phyloP scores from a whole-genome alignment of 345 rosid species.

The Populus davidiana region DNA sequence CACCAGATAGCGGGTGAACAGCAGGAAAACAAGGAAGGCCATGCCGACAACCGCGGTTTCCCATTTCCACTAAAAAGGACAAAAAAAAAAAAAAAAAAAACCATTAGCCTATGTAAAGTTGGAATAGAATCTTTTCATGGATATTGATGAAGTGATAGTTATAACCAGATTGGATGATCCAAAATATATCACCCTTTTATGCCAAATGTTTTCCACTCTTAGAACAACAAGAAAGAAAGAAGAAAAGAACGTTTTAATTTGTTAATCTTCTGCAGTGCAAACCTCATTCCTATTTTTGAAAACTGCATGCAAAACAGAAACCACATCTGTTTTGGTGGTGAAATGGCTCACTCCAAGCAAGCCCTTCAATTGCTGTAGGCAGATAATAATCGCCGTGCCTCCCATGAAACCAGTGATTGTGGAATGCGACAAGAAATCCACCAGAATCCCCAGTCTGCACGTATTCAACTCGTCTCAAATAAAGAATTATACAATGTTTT shows the following conservation, averaged over 20 bases:
- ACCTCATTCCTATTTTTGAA: conserved; percentile 57
- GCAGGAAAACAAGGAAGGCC: conserved; percentile 63
- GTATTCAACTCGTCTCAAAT: not conserved
- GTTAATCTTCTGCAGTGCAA: not conserved
- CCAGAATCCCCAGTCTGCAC: conserved; percentile 69
- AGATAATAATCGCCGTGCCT: conserved; percentile 73
- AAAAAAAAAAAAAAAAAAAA: not conserved
- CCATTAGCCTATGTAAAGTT: not conserved
- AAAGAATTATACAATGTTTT: not conserved
- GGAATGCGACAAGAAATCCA: conserved; percentile 86
- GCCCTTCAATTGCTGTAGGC: conserved; percentile 81
- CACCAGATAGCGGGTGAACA: conserved; percentile 62
- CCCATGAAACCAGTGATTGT: conserved; percentile 94
- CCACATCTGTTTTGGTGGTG: conserved; percentile 66
- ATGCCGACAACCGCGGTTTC: conserved; percentile 62
- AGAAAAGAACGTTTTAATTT: not conserved
- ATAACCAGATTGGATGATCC: too few relatives aligned
- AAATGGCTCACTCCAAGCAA: conserved; percentile 66
- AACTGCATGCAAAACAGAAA: conserved; percentile 57
- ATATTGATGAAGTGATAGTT: too few relatives aligned
- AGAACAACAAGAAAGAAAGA: not conserved
- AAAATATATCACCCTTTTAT: too few relatives aligned
- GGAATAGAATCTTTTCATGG: too few relatives aligned
- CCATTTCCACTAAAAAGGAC: conserved; percentile 64
- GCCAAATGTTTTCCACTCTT: too few relatives aligned